Evolutionary conservation across 129 eudicot genomes (phyloP).

Genomic region (Escallonia rubra): DNA sequence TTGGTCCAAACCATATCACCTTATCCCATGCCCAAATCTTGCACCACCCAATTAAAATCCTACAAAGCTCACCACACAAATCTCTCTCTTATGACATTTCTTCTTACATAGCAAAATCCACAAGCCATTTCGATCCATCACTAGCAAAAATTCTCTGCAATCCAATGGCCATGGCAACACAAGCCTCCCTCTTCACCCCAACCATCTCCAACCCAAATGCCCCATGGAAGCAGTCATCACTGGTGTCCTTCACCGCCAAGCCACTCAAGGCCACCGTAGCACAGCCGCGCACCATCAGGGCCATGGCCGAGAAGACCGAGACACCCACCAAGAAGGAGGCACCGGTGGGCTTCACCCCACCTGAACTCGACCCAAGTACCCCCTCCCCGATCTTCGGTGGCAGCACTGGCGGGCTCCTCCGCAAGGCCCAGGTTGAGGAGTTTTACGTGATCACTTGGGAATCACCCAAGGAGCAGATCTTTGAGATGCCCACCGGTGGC

Average conservation of each 20-base stretch:
- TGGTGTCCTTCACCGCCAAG: conserved; percentile 35
- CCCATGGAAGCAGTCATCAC: conserved; percentile 41
- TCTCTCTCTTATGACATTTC: no score
- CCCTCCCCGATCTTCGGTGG: conserved; percentile 97
- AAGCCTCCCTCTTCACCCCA: conserved; percentile 84
- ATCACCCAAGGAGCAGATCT: conserved; percentile 89
- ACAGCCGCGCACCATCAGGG: conserved; percentile 7
- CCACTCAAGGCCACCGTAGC: conserved; percentile 34
- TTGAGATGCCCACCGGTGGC: conserved; percentile 99
- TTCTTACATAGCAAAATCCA: no score
- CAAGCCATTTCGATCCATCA: no score
- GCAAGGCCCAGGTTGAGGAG: conserved; percentile 94
- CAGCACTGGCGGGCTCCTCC: conserved; percentile 82
- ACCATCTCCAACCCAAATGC: conserved; percentile 47
- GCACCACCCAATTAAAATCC: neutral
- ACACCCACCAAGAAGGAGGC: conserved; percentile 31
- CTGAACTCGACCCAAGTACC: conserved; percentile 88
- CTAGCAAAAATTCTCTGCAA: neutral
- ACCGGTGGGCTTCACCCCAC: conserved; percentile 97
- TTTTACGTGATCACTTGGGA: conserved; percentile 98
- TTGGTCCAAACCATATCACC: conserved; percentile 50
- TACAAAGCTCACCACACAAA: neutral
- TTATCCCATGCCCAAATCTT: conserved; percentile 42
- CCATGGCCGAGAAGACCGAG: conserved; percentile 28
- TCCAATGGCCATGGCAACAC: conserved; percentile 81